These are phyloP conservation scores for Ambrosiella beaveri DNA, from an alignment of 2,329 filamentous ascomycete species.

Conservation along the genomic window DNA sequence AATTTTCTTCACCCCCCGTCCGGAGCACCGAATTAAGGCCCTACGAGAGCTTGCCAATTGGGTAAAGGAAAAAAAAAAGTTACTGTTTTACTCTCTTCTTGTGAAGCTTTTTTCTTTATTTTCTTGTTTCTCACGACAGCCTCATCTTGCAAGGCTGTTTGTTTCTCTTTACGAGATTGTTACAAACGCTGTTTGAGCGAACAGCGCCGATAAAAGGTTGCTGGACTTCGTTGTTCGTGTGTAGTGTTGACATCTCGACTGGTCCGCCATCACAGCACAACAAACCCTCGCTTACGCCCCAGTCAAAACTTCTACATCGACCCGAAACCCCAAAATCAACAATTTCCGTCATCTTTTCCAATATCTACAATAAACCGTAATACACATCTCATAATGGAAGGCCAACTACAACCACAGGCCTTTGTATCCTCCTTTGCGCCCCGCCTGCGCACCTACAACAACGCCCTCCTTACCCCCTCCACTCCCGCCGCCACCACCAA, in stretches of 20 bases:
- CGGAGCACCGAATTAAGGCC: not conserved
- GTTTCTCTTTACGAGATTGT: not conserved
- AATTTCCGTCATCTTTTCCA: not conserved
- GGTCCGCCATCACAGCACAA: not conserved
- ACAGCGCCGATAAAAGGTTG: not conserved
- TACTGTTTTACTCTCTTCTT: not conserved
- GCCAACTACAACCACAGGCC: slow-evolving; percentile 45
- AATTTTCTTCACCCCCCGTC: not conserved
- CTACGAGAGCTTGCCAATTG: not conserved
- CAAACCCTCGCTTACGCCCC: not conserved
- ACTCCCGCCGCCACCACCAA: slow-evolving; percentile 52
- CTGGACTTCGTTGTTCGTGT: not conserved
- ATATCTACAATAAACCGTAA: not conserved
- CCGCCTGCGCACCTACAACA: slow-evolving; percentile 75
- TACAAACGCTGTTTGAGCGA: not conserved
- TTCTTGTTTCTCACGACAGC: not conserved
- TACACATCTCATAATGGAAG: slow-evolving; percentile 3
- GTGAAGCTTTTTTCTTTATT: not conserved
- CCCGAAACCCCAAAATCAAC: not conserved
- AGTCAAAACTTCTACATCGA: not conserved
- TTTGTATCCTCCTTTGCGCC: slow-evolving; percentile 86
- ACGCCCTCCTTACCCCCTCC: slow-evolving; percentile 75
- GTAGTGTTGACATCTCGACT: not conserved
- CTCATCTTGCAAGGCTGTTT: not conserved
- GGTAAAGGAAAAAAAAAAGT: not conserved